A percentile compares a stretch with the other conserved stretches of the same genome.
Conservation (phyloP, 2,329 filamentous ascomycete species). For the Fusarium sp. region DNA sequence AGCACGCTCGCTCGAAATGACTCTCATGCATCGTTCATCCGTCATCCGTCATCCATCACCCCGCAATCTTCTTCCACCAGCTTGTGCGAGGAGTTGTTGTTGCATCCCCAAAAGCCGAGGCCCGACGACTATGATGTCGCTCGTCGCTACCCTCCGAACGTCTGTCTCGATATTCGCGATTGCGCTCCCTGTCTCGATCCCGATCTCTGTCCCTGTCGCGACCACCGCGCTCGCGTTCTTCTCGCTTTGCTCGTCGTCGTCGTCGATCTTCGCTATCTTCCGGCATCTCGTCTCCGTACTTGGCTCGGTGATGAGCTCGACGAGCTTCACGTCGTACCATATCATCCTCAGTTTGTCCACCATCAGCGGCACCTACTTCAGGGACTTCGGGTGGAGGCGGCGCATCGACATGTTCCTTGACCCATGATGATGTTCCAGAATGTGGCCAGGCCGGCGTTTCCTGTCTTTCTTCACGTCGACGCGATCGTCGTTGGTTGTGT, state of each 20-base stretch:
- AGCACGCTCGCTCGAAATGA: conserved; percentile 49
- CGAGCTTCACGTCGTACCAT: conserved; percentile 66
- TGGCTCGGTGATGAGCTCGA: conserved; percentile 61
- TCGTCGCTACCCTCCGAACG: conserved; percentile 63
- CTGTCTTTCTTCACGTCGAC: conserved; percentile 53
- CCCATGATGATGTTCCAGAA: conserved; percentile 76
- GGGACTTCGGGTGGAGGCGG: conserved; percentile 67
- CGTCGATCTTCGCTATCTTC: conserved; percentile 62
- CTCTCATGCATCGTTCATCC: conserved; percentile 41
- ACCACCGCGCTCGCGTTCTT: conserved; percentile 54
- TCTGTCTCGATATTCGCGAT: conserved; percentile 41
- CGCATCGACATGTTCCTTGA: conserved; percentile 75
- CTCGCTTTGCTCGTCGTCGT: conserved; percentile 61
- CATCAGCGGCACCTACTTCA: conserved; percentile 53
- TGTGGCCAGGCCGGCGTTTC: conserved; percentile 68
- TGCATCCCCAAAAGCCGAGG: conserved; percentile 60
- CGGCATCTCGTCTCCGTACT: conserved; percentile 59
- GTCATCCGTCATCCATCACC: conserved; percentile 52
- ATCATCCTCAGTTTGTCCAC: conserved; percentile 61
- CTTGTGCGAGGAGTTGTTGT: conserved; percentile 66
- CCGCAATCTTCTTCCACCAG: conserved; percentile 72
- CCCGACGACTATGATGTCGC: conserved; percentile 59
- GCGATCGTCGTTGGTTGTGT: conserved; percentile 61
- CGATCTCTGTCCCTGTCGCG: conserved; percentile 27
- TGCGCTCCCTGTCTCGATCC: conserved; percentile 49